Evolutionary conservation across 768 basidiomycete species (phyloP).

Genomic region (Hygrocybe coccinea): DNA sequence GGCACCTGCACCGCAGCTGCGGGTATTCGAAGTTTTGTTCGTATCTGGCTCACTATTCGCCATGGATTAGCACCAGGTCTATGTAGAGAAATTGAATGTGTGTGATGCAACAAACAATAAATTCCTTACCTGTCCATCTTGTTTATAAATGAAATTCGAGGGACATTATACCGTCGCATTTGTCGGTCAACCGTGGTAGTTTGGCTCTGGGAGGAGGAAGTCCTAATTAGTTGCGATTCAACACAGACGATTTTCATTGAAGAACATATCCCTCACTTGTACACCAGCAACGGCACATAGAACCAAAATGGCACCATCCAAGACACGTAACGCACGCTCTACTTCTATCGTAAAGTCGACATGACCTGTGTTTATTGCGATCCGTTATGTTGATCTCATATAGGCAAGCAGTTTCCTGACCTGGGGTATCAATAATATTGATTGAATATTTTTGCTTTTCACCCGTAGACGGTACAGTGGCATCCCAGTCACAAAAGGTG

Average conservation of each 20-base stretch:
- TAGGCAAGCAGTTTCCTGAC: slow-evolving; percentile 34
- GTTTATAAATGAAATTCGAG: slow-evolving; percentile 93
- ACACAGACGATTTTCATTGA: not conserved
- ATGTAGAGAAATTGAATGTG: slow-evolving; percentile 2
- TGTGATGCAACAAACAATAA: not conserved
- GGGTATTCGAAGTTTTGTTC: slow-evolving; percentile 83
- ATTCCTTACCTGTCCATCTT: slow-evolving; percentile 88
- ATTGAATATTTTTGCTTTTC: slow-evolving; percentile 81
- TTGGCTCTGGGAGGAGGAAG: slow-evolving; percentile 60
- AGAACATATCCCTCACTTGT: slow-evolving; percentile 46
- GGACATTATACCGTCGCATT: slow-evolving; percentile 96
- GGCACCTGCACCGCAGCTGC: slow-evolving; percentile 96
- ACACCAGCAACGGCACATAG: slow-evolving; percentile 97
- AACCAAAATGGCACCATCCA: slow-evolving; percentile 95
- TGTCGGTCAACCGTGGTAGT: slow-evolving; percentile 98
- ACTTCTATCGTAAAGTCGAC: slow-evolving; percentile 99
- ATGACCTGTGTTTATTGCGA: slow-evolving; percentile 58
- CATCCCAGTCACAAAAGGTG: slow-evolving; percentile 96
- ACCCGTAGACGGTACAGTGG: slow-evolving; percentile 52
- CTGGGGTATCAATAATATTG: slow-evolving; percentile 99
- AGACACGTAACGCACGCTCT: slow-evolving; percentile 89
- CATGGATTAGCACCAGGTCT: slow-evolving; percentile 97
- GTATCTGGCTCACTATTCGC: slow-evolving; percentile 88
- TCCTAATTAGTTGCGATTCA: slow-evolving; percentile 1
- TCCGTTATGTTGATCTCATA: not conserved